A percentile compares a stretch with the other conserved stretches of the same genome.
phyloP scores from a whole-genome alignment of 371 early-diverging fungal species.

The Mucor racemosus region DNA sequence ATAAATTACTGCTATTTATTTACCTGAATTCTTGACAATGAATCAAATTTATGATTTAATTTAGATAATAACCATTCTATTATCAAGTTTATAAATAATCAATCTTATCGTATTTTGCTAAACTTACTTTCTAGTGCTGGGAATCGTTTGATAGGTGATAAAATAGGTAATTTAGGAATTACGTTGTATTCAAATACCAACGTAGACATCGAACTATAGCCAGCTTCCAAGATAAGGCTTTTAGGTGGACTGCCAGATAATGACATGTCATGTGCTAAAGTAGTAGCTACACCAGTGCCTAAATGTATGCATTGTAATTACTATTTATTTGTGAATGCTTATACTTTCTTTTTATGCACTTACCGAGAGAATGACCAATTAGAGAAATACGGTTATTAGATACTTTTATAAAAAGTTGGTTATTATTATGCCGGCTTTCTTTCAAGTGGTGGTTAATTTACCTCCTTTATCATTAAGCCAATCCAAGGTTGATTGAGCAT shows the following conservation, averaged over 20 bases:
- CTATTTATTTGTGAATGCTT: background rate
- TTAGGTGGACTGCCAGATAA: constrained; percentile 42
- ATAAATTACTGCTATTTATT: background rate
- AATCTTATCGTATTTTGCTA: background rate
- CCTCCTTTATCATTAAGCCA: constrained; percentile 46
- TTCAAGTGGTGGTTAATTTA: constrained; percentile 2
- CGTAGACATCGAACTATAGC: constrained; percentile 47
- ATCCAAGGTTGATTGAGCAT: constrained; percentile 41
- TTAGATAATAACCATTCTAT: constrained; percentile 41
- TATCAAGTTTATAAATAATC: background rate
- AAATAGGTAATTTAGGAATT: constrained; percentile 36
- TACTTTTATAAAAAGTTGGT: constrained; percentile 25
- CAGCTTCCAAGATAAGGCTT: constrained; percentile 48
- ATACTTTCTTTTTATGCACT: background rate
- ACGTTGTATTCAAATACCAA: constrained; percentile 50
- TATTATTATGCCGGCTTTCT: background rate
- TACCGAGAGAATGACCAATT: constrained; percentile 55
- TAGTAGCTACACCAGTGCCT: constrained; percentile 53
- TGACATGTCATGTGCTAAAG: constrained; percentile 45
- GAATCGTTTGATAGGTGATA: constrained; percentile 37
- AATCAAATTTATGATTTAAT: constrained; percentile 45
- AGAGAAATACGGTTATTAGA: constrained; percentile 37
- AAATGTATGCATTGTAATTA: background rate
- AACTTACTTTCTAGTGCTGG: constrained; percentile 41
- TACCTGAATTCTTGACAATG: constrained; percentile 48